Evolutionary conservation across 805 yeast genomes (phyloP).

Genomic region (Schwanniomyces occidentalis): DNA sequence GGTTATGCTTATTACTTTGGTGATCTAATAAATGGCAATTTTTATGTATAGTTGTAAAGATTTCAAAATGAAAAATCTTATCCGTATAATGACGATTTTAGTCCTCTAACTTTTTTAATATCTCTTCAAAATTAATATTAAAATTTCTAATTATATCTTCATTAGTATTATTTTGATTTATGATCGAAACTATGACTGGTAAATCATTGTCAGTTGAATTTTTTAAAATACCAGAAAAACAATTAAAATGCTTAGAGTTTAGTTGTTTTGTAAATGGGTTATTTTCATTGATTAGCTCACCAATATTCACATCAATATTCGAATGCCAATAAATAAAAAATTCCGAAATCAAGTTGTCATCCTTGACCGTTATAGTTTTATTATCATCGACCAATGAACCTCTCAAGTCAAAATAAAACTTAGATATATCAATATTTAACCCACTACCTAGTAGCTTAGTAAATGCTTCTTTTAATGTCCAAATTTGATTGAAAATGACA

Average conservation of each 20-base stretch:
- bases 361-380: background rate
- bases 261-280: slow-evolving; percentile 7
- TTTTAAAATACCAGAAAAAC: slow-evolving; percentile 11
- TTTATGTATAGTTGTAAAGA: background rate
- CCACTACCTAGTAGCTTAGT: slow-evolving; percentile 70
- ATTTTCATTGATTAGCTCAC: slow-evolving; percentile 2
- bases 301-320: slow-evolving; percentile 7
- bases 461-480: slow-evolving; percentile 83
- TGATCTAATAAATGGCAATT: background rate
- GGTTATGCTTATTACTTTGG: too few species aligned
- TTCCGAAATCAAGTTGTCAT: background rate
- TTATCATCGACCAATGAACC: background rate
- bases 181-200: slow-evolving; percentile 18
- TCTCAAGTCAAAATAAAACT: slow-evolving; percentile 15
- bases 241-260: slow-evolving; percentile 7
- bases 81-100: background rate
- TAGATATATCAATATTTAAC: slow-evolving; percentile 22
- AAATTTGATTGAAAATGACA: slow-evolving; percentile 52
- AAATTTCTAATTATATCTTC: slow-evolving; percentile 2
- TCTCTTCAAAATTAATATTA: slow-evolving; percentile 8
- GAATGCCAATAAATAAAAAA: slow-evolving; percentile 11
- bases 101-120: slow-evolving; percentile 1
- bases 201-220: slow-evolving; percentile 4
- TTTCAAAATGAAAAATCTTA: background rate
- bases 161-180: slow-evolving; percentile 9